Evolutionary conservation across 148 eudicot species (phyloP), one percentile per base, ranked within the genome.

Genomic region (Silene uniflora): DNA sequence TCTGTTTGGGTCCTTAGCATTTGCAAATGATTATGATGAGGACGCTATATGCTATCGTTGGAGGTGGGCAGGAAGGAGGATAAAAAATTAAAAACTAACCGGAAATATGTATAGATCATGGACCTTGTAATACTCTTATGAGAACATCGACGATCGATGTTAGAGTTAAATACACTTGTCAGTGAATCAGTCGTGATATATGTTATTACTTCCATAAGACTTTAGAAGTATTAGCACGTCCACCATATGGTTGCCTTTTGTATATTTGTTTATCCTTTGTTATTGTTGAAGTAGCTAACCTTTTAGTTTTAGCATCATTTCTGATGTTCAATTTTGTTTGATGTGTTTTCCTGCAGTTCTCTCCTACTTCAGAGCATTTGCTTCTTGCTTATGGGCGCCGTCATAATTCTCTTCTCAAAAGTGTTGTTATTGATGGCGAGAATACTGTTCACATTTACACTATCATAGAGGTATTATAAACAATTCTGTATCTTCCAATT

Each of bases 331-430:
- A 42, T 0, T 42, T 35, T 66, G 4, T 56, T 67, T 39, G 10
- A 39, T 63, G 27, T 68, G 27, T 61, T 73, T 21, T 29, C 7
- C 19, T 83, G 77, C 88, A 96, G 99, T 96, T 96, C 80, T 96
- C 99, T 59, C 99, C 99, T 22, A 96, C 94, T n/a, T 96, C 99
- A 5, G 99, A 92, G 85, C 99, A 96, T 86, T 78, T 96, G 83
- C 84, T 96, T 78, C 94, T 96, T 62, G 99, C 99, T 52, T 96
- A 96, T 77, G 99, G 99, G 21, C 92, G 99, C 17, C 98, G 99
- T 76, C 99, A 96, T 80, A 84, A 84, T 82, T 96, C 99, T 67
- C 98, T 96, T 72, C 99, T 96, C 65, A 92, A 89, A 75, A 96
- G 98, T 77, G 86, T 96, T 52, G 87, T 96, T 24, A 91, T 92